phyloP scores from a whole-genome alignment of 345 rosid genomes.

The Linum lewisii region DNA sequence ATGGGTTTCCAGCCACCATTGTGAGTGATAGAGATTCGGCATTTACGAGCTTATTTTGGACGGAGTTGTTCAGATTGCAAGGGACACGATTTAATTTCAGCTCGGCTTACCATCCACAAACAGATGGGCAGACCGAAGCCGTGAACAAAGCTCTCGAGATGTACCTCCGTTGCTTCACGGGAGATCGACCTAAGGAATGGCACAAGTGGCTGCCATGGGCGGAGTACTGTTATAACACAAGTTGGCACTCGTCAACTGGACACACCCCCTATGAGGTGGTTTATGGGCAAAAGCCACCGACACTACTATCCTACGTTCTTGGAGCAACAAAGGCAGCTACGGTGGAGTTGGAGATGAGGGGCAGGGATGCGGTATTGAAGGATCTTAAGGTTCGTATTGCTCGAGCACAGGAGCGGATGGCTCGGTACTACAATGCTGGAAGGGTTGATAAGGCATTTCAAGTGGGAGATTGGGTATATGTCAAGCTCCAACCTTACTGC shows the following conservation, averaged over 20 bases:
- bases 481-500: no score
- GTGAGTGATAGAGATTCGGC: not conserved
- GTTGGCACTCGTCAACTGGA: not conserved
- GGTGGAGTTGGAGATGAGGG: no score
- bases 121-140: not conserved
- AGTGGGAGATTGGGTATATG: no score
- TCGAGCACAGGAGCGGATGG: no score
- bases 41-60: not conserved
- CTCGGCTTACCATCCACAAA: not conserved
- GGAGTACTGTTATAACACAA: slow-evolving; percentile 1
- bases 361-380: no score
- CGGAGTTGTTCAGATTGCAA: not conserved
- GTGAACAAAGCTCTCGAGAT: not conserved
- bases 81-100: not conserved
- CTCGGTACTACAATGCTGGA: no score
- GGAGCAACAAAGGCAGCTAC: no score
- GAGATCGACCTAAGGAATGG: not conserved
- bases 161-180: not conserved
- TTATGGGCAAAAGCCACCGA: not conserved
- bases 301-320: not conserved
- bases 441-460: no score
- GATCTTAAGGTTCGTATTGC: no score
- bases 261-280: not conserved
- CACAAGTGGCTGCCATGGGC: not conserved
- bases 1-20: slow-evolving; percentile 1